These are phyloP conservation scores for Naumovozyma dairenensis DNA, from an alignment of 805 yeast species.

Conservation along the genomic window DNA sequence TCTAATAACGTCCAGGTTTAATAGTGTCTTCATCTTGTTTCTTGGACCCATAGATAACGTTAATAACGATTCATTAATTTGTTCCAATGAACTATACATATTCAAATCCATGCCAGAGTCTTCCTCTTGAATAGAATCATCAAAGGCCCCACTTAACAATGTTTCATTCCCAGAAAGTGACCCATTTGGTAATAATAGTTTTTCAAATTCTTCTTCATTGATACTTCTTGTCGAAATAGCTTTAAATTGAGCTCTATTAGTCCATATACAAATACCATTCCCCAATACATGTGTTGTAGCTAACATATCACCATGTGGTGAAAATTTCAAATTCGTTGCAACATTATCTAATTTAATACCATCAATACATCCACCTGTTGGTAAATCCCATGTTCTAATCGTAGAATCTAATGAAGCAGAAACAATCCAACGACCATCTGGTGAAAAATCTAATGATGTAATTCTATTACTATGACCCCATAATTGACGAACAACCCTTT, in stretches of 20 bases:
- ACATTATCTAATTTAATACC: slow-evolving; percentile 71
- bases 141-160: slow-evolving; percentile 70
- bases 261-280: slow-evolving; percentile 87
- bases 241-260: slow-evolving; percentile 75
- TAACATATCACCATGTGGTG: slow-evolving; percentile 80
- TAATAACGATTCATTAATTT: slow-evolving; percentile 50
- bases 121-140: slow-evolving; percentile 29
- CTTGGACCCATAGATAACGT: slow-evolving; percentile 76
- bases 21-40: slow-evolving; percentile 63
- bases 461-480: slow-evolving; percentile 86
- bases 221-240: slow-evolving; percentile 67
- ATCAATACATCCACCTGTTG: slow-evolving; percentile 94
- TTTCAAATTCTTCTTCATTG: slow-evolving; percentile 62
- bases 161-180: slow-evolving; percentile 70
- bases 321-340: slow-evolving; percentile 71
- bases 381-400: slow-evolving; percentile 92
- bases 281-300: slow-evolving; percentile 91
- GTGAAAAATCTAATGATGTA: slow-evolving; percentile 80
- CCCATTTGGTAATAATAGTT: slow-evolving; percentile 57
- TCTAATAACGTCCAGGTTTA: slow-evolving; percentile 75
- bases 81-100: slow-evolving; percentile 46
- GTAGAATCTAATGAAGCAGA: slow-evolving; percentile 78
- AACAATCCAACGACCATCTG: slow-evolving; percentile 92
- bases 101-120: slow-evolving; percentile 23
- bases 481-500: slow-evolving; percentile 72